Evolutionary conservation across 1,139 yeast genomes (phyloP), one percentile per base, ranked within the genome.

Genomic region (Pichia sp.): DNA sequence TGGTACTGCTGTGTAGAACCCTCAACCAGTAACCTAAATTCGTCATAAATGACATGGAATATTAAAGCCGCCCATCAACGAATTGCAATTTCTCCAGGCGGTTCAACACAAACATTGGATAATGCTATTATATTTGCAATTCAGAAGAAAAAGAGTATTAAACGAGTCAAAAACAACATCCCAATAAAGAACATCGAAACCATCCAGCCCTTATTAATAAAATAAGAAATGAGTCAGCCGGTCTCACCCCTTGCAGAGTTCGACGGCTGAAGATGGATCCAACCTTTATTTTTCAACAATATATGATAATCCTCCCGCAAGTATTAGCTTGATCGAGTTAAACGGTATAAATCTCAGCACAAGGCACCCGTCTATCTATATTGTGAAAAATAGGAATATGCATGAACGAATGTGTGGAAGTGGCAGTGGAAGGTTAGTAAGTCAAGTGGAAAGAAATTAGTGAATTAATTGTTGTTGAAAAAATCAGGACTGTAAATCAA

Each of bases 271-370:
- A 37, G 40, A 42, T 38, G 41, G 41, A 46, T 46, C 42, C 43
- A 38, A 42, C 35, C 46, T 39, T 42, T 42, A 34, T 39, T 55
- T 55, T 58, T 55, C 65, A 61, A 61, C 67, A 65, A 65, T 63
- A 66, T 62, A 56, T 48, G 62, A 58, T 61, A 69, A 71, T 84
- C 83, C 93, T 84, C 93, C 82, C 91, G 91, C 93, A 85, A 85
- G 93, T 69, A 73, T 75, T 76, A 83, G 68, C 66, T 83, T 85
- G 91, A 72, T 85, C 93, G 93, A 85, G 93, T 85, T 72, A 72
- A 70, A 77, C 89, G 89, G 90, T 82, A 62, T 78, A 54, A 38
- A 67, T 82, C 89, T 83, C 89, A 83, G 88, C 84, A 38, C 34
- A 33, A 22, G 58, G 73, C 85, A 79, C 85, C 85, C 85, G 85